Base-by-base conservation (phyloP, 306 rosid genomes). In the Calophaca sinica region DNA sequence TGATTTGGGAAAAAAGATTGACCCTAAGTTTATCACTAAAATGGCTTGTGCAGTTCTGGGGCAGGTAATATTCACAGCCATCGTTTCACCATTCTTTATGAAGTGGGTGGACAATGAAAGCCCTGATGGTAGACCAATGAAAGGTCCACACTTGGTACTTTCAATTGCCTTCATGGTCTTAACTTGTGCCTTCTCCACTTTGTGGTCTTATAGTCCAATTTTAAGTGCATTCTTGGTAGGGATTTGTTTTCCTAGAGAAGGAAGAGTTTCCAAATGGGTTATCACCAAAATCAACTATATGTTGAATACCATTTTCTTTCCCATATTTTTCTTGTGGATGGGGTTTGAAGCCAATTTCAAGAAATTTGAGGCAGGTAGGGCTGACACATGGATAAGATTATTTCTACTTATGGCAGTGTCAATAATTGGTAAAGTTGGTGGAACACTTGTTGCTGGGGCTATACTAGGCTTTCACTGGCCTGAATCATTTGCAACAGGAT, bases 301-400 rank as follows among this genome's bases (percentile, higher is more conserved):
- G 80, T 59, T 94, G 32, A 69, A 70, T 45, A 80, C 90, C 42
- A 68, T 94, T 42, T 94, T 88, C 75, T 87, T 83, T 51, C 97
- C 97, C 9, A 79, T 94, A 0, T 94, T 94, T 76, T 94, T 91
- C 93, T 67, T 94, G 79, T 94, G 98, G 98, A 84, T 91, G 91
- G 98, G 99, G 29, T 86, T 53, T 74, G 96, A 79, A 38, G 89
- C 90, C 63, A 78, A 79, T 85, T 49, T 92, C 5, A 54, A 14
- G 39, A 54, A 78, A 20, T 84, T 92, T 35, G 59, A 74, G 3
- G 71, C 85, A 14, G 75, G 58, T 3, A 64, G 64, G 8, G 0
- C 49, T 0, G 38, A 3, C 49, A 88, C 96, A 5, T 94, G 98
- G 98, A 15, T 55, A 39, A 82, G 83, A 55, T 42, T 94, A 11